Conservation (phyloP, 257 asterid genomes). For the Asclepias syriaca region DNA sequence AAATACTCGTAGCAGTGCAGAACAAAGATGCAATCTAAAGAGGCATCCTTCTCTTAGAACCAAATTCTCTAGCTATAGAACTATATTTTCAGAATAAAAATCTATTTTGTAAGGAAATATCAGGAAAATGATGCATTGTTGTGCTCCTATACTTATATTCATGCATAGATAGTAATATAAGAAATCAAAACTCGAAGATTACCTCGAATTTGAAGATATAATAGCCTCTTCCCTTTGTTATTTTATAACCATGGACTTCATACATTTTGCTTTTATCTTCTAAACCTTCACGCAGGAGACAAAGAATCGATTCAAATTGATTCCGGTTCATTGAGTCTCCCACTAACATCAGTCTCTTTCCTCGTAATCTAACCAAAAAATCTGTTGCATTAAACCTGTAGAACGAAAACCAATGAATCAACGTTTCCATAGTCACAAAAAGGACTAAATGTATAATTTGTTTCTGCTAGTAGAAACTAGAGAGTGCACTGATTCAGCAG, state of each 20-base stretch:
- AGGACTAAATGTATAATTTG: background rate
- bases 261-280: slow-evolving; percentile 77
- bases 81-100: background rate
- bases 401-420: slow-evolving; percentile 4
- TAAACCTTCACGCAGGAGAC: slow-evolving; percentile 75
- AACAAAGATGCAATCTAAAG: background rate
- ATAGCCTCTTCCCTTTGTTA: slow-evolving; percentile 91
- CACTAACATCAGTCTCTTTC: slow-evolving; percentile 83
- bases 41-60: too few species aligned
- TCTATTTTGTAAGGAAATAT: slow-evolving; percentile 1
- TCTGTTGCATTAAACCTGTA: slow-evolving; percentile 81
- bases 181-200: slow-evolving; percentile 8
- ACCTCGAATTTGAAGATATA: slow-evolving; percentile 89
- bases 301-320: slow-evolving; percentile 90
- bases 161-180: background rate
- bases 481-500: background rate
- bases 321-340: slow-evolving; percentile 99
- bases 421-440: background rate
- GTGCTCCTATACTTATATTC: background rate
- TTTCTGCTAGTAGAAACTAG: too few species aligned
- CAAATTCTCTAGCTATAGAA: background rate
- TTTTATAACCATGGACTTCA: slow-evolving; percentile 77
- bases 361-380: slow-evolving; percentile 79
- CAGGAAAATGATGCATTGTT: background rate
- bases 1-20: background rate